Evolutionary conservation across 2,329 filamentous ascomycete genomes (phyloP).

Genomic region (Penicillium sp.): DNA sequence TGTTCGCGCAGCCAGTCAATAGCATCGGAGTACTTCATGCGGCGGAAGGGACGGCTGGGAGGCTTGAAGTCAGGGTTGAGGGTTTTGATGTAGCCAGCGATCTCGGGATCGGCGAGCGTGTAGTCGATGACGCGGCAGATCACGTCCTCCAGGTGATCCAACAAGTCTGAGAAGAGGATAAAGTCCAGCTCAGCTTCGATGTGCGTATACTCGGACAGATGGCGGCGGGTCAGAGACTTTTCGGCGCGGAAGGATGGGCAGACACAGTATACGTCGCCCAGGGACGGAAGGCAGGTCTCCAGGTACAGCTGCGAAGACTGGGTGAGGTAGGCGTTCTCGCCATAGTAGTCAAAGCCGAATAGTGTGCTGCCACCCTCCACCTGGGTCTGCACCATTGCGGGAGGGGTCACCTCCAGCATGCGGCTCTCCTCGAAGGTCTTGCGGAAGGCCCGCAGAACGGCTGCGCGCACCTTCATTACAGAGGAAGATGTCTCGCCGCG

Average conservation of each 20-base stretch:
- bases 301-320: slow-evolving; percentile 97
- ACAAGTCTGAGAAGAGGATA: slow-evolving; percentile 84
- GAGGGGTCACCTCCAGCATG: slow-evolving; percentile 79
- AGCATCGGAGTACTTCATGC: slow-evolving; percentile 91
- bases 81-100: slow-evolving; percentile 68
- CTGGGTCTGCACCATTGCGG: slow-evolving; percentile 89
- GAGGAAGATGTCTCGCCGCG: slow-evolving; percentile 79
- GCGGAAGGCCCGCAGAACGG: slow-evolving; percentile 75
- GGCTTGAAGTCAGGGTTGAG: slow-evolving; percentile 87
- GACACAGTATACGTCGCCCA: slow-evolving; percentile 96
- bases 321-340: slow-evolving; percentile 84
- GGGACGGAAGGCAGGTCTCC: slow-evolving; percentile 82
- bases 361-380: slow-evolving; percentile 89
- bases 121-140: slow-evolving; percentile 81
- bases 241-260: slow-evolving; percentile 98
- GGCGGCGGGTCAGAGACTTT: slow-evolving; percentile 88
- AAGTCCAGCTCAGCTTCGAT: slow-evolving; percentile 96
- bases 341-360: slow-evolving; percentile 86
- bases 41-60: slow-evolving; percentile 79
- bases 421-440: slow-evolving; percentile 70
- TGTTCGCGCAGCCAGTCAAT: slow-evolving; percentile 91
- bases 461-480: slow-evolving; percentile 80
- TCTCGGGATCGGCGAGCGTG: slow-evolving; percentile 67
- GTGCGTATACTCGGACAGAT: slow-evolving; percentile 94
- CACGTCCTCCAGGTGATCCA: slow-evolving; percentile 79